Evolutionary conservation across 352 stramenopile species (phyloP).

Genomic region (Aphanomyces euteiches): DNA sequence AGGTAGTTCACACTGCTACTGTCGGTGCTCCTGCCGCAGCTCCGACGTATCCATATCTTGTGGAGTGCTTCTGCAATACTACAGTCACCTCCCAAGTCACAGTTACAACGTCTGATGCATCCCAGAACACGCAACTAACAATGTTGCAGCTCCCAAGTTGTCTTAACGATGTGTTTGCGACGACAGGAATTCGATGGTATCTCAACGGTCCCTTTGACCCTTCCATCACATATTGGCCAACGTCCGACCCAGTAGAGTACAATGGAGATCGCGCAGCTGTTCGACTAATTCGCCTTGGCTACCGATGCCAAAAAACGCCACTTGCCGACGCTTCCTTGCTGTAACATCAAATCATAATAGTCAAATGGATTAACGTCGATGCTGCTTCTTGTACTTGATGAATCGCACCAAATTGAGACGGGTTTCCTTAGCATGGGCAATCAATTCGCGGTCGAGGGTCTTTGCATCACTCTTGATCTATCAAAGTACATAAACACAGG

Average conservation of each 20-base stretch:
- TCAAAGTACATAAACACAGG: neutral
- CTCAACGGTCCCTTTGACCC: constrained; percentile 56
- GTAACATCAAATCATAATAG: neutral
- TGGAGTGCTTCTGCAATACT: constrained; percentile 72
- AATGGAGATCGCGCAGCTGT: constrained; percentile 51
- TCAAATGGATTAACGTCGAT: constrained; percentile 39
- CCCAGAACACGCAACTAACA: constrained; percentile 5
- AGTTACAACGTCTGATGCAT: constrained; percentile 42
- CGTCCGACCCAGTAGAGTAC: constrained; percentile 39
- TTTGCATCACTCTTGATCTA: constrained; percentile 68
- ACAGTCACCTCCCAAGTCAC: constrained; percentile 56
- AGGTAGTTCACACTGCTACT: neutral
- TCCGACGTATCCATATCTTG: constrained; percentile 51
- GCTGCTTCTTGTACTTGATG: constrained; percentile 88
- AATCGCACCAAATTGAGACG: constrained; percentile 83
- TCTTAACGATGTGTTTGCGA: constrained; percentile 76
- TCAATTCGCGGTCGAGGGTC: constrained; percentile 67
- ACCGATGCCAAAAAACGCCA: constrained; percentile 57
- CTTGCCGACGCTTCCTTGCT: constrained; percentile 60
- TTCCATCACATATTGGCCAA: constrained; percentile 60
- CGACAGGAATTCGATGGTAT: constrained; percentile 78
- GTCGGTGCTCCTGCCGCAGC: neutral
- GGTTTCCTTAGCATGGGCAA: constrained; percentile 83
- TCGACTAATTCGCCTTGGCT: constrained; percentile 64
- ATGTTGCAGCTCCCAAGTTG: constrained; percentile 38